A percentile compares a stretch with the other conserved stretches of the same genome.
These are phyloP conservation scores for Sporothrix brunneoviolacea DNA, from an alignment of 2,329 filamentous ascomycete species.

Conservation along the genomic window DNA sequence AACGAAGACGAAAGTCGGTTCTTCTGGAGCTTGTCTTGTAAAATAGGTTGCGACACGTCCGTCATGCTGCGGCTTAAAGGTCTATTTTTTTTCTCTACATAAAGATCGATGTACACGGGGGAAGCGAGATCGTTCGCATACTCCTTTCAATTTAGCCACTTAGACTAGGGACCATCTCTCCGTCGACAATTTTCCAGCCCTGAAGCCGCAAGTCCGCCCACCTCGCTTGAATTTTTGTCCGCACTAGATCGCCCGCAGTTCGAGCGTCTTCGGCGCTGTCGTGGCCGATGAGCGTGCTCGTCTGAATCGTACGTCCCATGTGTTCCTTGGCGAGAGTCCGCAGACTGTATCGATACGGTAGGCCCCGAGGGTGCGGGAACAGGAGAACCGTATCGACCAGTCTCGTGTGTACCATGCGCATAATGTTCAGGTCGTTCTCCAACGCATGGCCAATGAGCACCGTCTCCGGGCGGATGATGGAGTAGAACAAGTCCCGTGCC, in stretches of 20 bases:
- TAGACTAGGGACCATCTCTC: slow-evolving; percentile 18
- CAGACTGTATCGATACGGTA: slow-evolving; percentile 74
- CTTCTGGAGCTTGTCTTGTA: too few species aligned
- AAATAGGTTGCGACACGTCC: too few species aligned
- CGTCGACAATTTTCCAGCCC: slow-evolving; percentile 60
- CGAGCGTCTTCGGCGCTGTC: slow-evolving; percentile 89
- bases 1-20: too few species aligned
- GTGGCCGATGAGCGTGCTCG: slow-evolving; percentile 53
- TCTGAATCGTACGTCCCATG: slow-evolving; percentile 70
- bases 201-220: slow-evolving; percentile 61
- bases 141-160: too few species aligned
- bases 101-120: too few species aligned
- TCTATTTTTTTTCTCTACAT: too few species aligned
- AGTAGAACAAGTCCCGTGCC: slow-evolving; percentile 73
- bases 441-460: slow-evolving; percentile 88
- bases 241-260: slow-evolving; percentile 79
- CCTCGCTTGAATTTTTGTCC: slow-evolving; percentile 59
- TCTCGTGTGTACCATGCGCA: slow-evolving; percentile 21
- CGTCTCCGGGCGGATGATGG: slow-evolving; percentile 66
- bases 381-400: slow-evolving; percentile 35
- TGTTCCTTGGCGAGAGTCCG: slow-evolving; percentile 64
- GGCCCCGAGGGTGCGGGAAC: slow-evolving; percentile 68
- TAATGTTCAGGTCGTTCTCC: slow-evolving; percentile 86
- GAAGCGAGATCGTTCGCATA: too few species aligned
- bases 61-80: too few species aligned